Evolutionary conservation across 495 filamentous ascomycete genomes (phyloP).

Genomic region (Cercophora scortea): DNA sequence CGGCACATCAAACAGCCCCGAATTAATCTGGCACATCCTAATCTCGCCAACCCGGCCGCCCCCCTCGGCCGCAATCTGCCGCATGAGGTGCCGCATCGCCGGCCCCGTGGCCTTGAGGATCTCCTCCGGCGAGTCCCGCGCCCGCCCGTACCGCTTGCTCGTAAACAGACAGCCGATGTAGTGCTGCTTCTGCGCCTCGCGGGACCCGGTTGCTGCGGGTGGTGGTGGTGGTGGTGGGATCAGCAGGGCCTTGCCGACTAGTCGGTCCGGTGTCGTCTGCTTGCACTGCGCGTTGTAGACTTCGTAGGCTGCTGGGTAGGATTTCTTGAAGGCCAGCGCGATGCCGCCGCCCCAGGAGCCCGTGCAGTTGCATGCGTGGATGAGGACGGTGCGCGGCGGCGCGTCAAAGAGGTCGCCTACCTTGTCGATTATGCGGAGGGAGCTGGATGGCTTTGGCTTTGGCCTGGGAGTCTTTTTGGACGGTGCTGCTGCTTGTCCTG

Average conservation of each 20-base stretch:
- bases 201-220: neutral
- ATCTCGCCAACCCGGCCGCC: constrained; percentile 7
- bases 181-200: constrained; percentile 4
- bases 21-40: constrained; percentile 21
- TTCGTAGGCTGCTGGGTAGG: constrained; percentile 14
- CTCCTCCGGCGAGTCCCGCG: constrained; percentile 7
- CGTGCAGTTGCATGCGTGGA: constrained; percentile 21
- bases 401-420: constrained; percentile 17
- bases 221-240: constrained; percentile 4
- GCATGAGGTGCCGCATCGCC: constrained; percentile 17
- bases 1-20: constrained; percentile 18
- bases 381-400: constrained; percentile 17
- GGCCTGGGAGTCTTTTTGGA: neutral
- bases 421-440: constrained; percentile 7
- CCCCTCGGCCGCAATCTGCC: constrained; percentile 7
- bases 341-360: constrained; percentile 20
- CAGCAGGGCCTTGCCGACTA: constrained; percentile 17
- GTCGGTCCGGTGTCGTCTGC: neutral
- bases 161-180: constrained; percentile 25
- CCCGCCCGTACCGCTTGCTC: constrained; percentile 5
- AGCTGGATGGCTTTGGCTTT: too few relatives aligned
- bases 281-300: constrained; percentile 14
- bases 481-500: neutral
- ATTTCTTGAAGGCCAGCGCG: constrained; percentile 10
- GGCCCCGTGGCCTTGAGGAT: constrained; percentile 12